Conservation (phyloP, 1,139 yeast species). For the Hanseniaspora gamundiae region DNA sequence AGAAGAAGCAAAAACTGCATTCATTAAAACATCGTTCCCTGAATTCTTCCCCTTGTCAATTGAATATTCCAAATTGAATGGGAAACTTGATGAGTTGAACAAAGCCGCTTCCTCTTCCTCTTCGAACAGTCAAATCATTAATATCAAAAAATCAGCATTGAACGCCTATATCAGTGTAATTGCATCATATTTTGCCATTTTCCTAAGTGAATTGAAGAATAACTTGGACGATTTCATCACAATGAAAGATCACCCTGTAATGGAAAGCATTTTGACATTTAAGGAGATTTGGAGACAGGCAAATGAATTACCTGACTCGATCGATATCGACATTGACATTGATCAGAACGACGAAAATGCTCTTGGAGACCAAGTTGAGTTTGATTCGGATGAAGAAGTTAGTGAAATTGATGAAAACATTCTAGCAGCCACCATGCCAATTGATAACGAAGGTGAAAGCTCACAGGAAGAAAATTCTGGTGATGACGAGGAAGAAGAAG, state of each 20-base stretch:
- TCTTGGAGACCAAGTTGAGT: no score
- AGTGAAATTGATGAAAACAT: conserved; percentile 14
- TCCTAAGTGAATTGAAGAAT: conserved; percentile 40
- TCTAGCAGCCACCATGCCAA: conserved; percentile 5
- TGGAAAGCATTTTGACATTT: conserved; percentile 70
- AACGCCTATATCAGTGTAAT: conserved; percentile 67
- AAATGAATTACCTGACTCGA: conserved; percentile 31
- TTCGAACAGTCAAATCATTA: conserved; percentile 23
- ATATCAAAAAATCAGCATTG: conserved; percentile 54
- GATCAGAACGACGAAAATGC: conserved; percentile 25
- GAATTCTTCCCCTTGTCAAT: conserved; percentile 69
- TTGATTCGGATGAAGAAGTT: conserved; percentile 10
- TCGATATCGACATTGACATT: conserved; percentile 1
- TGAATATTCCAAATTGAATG: conserved; percentile 43
- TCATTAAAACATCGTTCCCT: conserved; percentile 56
- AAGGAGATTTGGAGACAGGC: conserved; percentile 90
- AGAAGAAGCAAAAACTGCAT: conserved; percentile 32
- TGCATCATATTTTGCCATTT: conserved; percentile 62
- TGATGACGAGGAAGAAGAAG: conserved; percentile 13
- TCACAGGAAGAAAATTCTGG: conserved; percentile 7
- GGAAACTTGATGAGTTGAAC: conserved; percentile 30
- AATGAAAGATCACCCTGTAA: conserved; percentile 78
- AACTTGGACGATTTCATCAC: conserved; percentile 42
- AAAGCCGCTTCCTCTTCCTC: conserved; percentile 15
- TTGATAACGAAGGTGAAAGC: conserved; percentile 7